Base-by-base conservation (phyloP, 805 yeast genomes). In the Spencermartinsiella europaea region DNA sequence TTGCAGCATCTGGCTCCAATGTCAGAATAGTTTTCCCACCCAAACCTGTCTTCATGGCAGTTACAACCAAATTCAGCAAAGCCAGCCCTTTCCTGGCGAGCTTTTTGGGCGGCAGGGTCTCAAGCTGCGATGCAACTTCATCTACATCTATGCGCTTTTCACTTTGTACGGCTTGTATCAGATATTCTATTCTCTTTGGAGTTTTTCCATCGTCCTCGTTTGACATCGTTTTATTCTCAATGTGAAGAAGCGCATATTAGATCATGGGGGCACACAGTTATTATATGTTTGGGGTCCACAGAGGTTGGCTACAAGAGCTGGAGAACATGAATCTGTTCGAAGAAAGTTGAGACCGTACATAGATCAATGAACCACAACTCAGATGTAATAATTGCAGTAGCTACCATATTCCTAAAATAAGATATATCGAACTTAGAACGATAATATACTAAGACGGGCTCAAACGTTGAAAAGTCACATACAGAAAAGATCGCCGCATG, bases 81-180 rank as follows among this genome's bases (percentile, higher is more conserved):
- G 97, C 97, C 21, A 85, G 68, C 0, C 96, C 97, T 44, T 77
- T 72, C 8, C 70, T 65, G 0, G 83, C 83, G n/a, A 91, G 70
- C 46, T 73, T 72, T 59, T 83, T 82, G 1, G 89, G 79, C 0
- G 91, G 67, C 10, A 76, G 63, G 0, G 75, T 54, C 1, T 72
- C 54, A 15, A 83, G 57, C 3, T 81, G 58, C 8, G 59, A 57
- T 2, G 71, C 57, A 1, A 77, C 73, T 34, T 72, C 72, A 38
- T 74, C 73, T 4, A 72, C 69, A 55, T 81, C 87, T 37, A 75
- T 80, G 3, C 66, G 56, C 45, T 74, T 69, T 53, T 82, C 86
- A 16, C 72, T 68, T 1, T 58, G 57, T 3, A 80, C 58, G 20
- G 78, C 69, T 3, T 58, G 51, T 16, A 72, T 52, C 47, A 77